Conservation (phyloP, 108 stramenopile genomes). For the Nitzschia inconspicua region DNA sequence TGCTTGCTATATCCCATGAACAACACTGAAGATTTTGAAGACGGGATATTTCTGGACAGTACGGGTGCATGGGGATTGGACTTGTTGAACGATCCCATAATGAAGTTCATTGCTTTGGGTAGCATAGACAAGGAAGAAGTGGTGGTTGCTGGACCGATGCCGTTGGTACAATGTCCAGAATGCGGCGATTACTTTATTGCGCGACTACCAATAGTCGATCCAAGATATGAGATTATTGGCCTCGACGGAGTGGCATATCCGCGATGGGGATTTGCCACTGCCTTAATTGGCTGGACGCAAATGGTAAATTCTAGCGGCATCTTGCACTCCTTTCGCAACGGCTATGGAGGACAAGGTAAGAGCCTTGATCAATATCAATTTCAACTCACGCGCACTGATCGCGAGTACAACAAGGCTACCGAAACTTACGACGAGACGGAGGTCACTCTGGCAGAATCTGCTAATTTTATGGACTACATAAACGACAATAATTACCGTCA, state of each 20-base stretch:
- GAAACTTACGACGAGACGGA: neutral
- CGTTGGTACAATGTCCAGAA: constrained; percentile 25
- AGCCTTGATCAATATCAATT: no score
- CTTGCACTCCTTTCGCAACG: constrained; percentile 27
- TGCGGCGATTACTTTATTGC: constrained; percentile 38
- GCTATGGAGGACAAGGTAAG: constrained; percentile 33
- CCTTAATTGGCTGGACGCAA: constrained; percentile 33
- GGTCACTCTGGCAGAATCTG: constrained; percentile 10
- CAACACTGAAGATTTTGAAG: constrained; percentile 43
- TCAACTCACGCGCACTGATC: constrained; percentile 52
- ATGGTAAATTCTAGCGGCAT: constrained; percentile 31
- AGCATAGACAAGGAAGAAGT: constrained; percentile 30
- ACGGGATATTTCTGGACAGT: constrained; percentile 18
- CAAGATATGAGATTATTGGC: constrained; percentile 29
- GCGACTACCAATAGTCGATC: constrained; percentile 34
- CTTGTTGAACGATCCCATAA: constrained; percentile 19
- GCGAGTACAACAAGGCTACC: neutral
- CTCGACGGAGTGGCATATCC: constrained; percentile 35
- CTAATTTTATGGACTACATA: neutral
- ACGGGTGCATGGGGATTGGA: constrained; percentile 24
- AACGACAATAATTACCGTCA: neutral
- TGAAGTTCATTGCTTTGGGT: constrained; percentile 15
- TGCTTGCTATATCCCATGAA: constrained; percentile 30
- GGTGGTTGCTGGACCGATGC: constrained; percentile 52
- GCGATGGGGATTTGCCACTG: constrained; percentile 49